Evolutionary conservation across 2,329 filamentous ascomycete genomes (phyloP), one percentile per base, ranked within the genome.

Genomic region (Fusarium luffae): DNA sequence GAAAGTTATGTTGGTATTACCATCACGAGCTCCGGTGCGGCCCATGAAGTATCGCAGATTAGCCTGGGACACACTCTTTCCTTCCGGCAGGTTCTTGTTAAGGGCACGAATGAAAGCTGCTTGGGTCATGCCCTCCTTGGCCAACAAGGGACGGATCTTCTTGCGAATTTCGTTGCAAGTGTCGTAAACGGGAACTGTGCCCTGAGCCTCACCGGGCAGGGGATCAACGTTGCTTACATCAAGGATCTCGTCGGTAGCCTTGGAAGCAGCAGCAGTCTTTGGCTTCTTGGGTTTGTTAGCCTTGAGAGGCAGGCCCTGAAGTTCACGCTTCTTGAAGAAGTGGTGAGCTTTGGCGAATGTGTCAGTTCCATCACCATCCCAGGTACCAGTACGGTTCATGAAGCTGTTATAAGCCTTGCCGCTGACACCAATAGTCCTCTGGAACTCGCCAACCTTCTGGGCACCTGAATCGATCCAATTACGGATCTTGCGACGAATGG

Each of bases 131-230:
- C 79, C 79, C 0, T 82, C 79, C 34, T 72, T 74, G 41, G 74
- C 73, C 12, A 89, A 78, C 63, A 85, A 78, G 1, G 82, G 81
- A 27, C 80, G 80, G 71, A 89, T 88, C 79, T 89, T 89, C 74
- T 80, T 82, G 48, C 88, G 84, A 16, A 89, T 74, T 52, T 86
- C 85, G 68, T 89, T 84, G 76, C 87, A 89, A 7, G 84, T 86
- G 66, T 89, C 86, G 72, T 79, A 89, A 32, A 90, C 78, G 2
- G 78, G 76, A 9, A 89, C 85, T 0, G 60, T 71, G 34, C 81
- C 79, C 1, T 76, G 72, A 0, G 81, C 81, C 74, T 90, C 86
- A 14, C 84, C 83, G 0, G 79, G 77, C 1, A 89, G 79, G 11
- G 74, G 54, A 18, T 69, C 52, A 28, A 88, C 75, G 18, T 68